Conservation (phyloP, 2,329 filamentous ascomycete species). For the Fusarium guadeloupense region DNA sequence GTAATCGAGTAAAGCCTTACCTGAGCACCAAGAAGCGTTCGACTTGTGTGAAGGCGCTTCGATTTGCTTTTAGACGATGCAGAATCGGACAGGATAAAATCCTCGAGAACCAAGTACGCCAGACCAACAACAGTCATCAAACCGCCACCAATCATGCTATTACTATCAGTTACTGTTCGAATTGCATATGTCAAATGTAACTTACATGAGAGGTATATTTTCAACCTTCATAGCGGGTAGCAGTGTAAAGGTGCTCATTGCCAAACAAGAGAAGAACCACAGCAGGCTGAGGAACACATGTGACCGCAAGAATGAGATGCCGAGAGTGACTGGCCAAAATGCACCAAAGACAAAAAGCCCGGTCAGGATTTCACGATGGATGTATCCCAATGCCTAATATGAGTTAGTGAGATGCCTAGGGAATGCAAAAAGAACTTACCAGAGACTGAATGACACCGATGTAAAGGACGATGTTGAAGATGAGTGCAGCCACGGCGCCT, state of each 20-base stretch:
- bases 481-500: constrained; percentile 65
- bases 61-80: constrained; percentile 38
- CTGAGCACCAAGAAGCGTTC: constrained; percentile 73
- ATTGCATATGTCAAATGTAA: too few species aligned
- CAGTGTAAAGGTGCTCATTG: constrained; percentile 92
- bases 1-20: too few species aligned
- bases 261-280: constrained; percentile 80
- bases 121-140: constrained; percentile 82
- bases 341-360: constrained; percentile 78
- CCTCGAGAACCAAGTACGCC: constrained; percentile 82
- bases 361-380: constrained; percentile 87
- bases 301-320: constrained; percentile 73
- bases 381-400: constrained; percentile 87
- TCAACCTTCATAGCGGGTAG: constrained; percentile 89
- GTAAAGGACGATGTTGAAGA: constrained; percentile 72
- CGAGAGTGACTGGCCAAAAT: constrained; percentile 81
- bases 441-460: constrained; percentile 81
- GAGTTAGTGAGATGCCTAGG: constrained; percentile 5
- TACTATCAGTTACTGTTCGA: constrained; percentile 18
- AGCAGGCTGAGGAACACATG: constrained; percentile 71
- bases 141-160: constrained; percentile 75
- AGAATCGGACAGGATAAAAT: constrained; percentile 62
- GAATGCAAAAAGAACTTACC: constrained; percentile 56
- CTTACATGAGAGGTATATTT: constrained; percentile 76
- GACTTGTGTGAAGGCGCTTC: constrained; percentile 58